These are phyloP conservation scores for Ceratocystis diversiconidia DNA, from an alignment of 2,329 filamentous ascomycete genomes.

Conservation along the genomic window DNA sequence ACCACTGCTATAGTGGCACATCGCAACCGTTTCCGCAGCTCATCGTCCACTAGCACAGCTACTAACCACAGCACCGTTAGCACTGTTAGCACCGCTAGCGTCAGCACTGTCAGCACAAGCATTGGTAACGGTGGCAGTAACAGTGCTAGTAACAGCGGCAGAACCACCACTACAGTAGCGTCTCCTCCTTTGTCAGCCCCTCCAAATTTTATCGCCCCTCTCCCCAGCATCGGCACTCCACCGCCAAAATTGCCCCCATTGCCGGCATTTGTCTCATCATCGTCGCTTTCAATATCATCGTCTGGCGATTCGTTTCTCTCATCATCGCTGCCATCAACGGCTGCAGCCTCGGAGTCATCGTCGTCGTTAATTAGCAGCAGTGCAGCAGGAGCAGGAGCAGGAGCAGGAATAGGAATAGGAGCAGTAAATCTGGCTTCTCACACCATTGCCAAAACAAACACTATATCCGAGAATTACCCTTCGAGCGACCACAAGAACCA, in stretches of 20 bases:
- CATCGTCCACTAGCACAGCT: constrained; percentile 7
- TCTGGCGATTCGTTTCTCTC: not conserved
- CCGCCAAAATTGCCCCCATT: constrained; percentile 10
- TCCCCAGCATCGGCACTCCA: constrained; percentile 8
- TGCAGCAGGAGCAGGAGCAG: no score
- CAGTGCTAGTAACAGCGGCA: not conserved
- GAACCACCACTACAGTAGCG: not conserved
- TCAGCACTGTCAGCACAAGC: not conserved
- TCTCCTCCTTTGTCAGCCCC: not conserved
- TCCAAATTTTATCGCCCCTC: constrained; percentile 1
- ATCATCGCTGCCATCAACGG: not conserved
- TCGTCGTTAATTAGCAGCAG: not conserved
- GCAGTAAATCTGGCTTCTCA: no score
- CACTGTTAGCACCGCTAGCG: not conserved
- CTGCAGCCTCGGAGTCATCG: not conserved
- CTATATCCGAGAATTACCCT: constrained; percentile 3
- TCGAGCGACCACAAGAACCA: not conserved
- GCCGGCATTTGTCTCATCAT: constrained; percentile 2
- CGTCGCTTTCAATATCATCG: not conserved
- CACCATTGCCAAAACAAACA: not conserved
- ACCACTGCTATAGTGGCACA: not conserved
- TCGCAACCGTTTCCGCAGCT: not conserved
- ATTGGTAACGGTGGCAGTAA: not conserved
- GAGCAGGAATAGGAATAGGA: no score
- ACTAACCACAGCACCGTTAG: constrained; percentile 1